phyloP scores from a whole-genome alignment of 495 filamentous ascomycete genomes.

The Eremomyces bilateralis region DNA sequence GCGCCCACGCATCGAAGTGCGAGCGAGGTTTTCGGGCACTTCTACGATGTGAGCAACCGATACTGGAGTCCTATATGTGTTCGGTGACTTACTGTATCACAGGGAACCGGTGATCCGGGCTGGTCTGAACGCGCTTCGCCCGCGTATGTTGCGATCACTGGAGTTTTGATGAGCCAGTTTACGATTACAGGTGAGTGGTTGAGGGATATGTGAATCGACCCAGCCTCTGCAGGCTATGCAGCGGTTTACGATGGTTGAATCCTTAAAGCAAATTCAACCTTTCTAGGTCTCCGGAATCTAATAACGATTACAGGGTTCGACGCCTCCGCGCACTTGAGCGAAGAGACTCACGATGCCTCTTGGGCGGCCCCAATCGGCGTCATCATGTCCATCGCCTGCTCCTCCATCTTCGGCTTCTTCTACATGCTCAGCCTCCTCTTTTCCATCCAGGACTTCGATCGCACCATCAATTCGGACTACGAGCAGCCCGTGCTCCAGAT shows the following conservation, averaged over 20 bases:
- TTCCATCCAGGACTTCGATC: conserved; percentile 33
- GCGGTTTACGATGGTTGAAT: too few species aligned
- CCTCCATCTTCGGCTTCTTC: conserved; percentile 40
- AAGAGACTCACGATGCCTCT: conserved; percentile 36
- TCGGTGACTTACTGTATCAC: too few species aligned
- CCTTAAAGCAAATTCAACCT: too few species aligned
- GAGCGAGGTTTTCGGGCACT: conserved; percentile 35
- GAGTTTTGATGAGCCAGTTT: conserved; percentile 32
- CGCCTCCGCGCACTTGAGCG: conserved; percentile 34
- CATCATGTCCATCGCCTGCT: conserved; percentile 33
- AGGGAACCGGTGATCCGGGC: conserved; percentile 26
- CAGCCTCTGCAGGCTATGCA: too few species aligned
- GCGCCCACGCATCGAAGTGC: conserved; percentile 38
- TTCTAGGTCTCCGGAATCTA: conserved; percentile 7
- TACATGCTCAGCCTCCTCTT: conserved; percentile 35
- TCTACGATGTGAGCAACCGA: too few species aligned
- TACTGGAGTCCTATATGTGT: too few species aligned
- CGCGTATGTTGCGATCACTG: conserved; percentile 33
- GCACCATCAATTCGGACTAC: conserved; percentile 20
- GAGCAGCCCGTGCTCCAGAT: conserved; percentile 36
- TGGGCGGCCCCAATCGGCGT: conserved; percentile 41
- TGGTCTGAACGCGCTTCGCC: conserved; percentile 29
- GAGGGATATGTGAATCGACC: too few species aligned
- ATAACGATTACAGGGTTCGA: conserved; percentile 35
- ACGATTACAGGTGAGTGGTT: too few species aligned